phyloP scores from a whole-genome alignment of 2,329 filamentous ascomycete genomes.

The Berkeleyomyces basicola region DNA sequence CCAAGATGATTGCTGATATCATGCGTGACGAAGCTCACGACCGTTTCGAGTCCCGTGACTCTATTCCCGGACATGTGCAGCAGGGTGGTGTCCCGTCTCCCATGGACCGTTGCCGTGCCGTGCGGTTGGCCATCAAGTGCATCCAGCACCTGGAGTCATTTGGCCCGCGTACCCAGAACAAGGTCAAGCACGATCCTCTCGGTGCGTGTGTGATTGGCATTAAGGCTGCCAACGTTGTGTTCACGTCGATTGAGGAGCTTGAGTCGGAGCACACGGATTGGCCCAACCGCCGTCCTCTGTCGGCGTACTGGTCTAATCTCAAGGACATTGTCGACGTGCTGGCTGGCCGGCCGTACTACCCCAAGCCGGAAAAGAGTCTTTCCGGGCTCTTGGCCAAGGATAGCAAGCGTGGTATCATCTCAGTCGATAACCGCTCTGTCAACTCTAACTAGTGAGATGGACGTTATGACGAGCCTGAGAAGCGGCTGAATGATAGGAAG shows the following conservation, averaged over 20 bases:
- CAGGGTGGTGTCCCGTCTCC: slow-evolving; percentile 84
- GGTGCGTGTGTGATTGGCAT: slow-evolving; percentile 80
- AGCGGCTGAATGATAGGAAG: neutral
- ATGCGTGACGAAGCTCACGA: slow-evolving; percentile 87
- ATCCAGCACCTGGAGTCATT: slow-evolving; percentile 79
- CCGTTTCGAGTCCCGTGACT: slow-evolving; percentile 81
- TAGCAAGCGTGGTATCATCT: slow-evolving; percentile 34
- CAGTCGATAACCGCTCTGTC: slow-evolving; percentile 8
- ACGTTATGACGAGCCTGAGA: neutral
- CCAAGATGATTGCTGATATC: slow-evolving; percentile 86
- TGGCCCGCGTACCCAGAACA: slow-evolving; percentile 44
- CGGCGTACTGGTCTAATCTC: slow-evolving; percentile 71
- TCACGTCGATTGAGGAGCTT: slow-evolving; percentile 62
- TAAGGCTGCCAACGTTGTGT: slow-evolving; percentile 76
- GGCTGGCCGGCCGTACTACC: slow-evolving; percentile 48
- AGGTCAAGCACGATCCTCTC: slow-evolving; percentile 56
- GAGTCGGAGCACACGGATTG: slow-evolving; percentile 85
- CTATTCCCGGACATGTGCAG: slow-evolving; percentile 85
- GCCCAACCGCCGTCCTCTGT: slow-evolving; percentile 68
- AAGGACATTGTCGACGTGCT: slow-evolving; percentile 73
- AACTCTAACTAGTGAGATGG: slow-evolving; percentile 11
- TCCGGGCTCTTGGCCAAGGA: slow-evolving; percentile 42
- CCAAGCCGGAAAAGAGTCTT: slow-evolving; percentile 32
- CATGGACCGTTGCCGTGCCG: slow-evolving; percentile 89
- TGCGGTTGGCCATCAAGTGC: slow-evolving; percentile 83